These are phyloP conservation scores for Neurospora sp. DNA, from an alignment of 495 filamentous ascomycete genomes.

Conservation along the genomic window DNA sequence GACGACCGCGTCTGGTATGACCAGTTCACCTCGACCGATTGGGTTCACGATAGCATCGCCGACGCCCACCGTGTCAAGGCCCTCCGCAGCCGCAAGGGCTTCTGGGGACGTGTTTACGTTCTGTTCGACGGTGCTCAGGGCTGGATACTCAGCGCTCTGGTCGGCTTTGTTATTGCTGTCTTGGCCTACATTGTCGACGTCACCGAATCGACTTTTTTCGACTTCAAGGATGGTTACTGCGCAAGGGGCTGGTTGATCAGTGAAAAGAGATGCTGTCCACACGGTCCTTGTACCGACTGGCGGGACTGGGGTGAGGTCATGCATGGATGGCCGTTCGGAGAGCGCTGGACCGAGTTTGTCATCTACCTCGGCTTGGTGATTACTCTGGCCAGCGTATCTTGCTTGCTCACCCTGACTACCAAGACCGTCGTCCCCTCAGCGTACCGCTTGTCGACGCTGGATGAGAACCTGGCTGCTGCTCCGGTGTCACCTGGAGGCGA, in stretches of 20 bases:
- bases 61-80: conserved; percentile 83
- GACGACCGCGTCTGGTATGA: conserved; percentile 98
- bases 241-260: conserved; percentile 57
- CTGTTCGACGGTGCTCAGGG: conserved; percentile 86
- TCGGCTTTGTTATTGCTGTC: conserved; percentile 76
- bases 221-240: conserved; percentile 87
- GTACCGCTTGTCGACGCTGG: conserved; percentile 73
- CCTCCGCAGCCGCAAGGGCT: conserved; percentile 69
- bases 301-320: conserved; percentile 64
- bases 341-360: conserved; percentile 59
- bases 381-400: conserved; percentile 62
- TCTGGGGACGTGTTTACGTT: conserved; percentile 65
- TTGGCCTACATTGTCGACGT: conserved; percentile 87
- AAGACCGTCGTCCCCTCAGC: conserved; percentile 87
- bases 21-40: conserved; percentile 97
- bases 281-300: conserved; percentile 62
- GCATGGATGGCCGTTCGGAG: conserved; percentile 40
- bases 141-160: conserved; percentile 87
- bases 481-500: conserved; percentile 27
- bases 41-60: conserved; percentile 96
- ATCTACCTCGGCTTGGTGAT: conserved; percentile 65
- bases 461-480: conserved; percentile 58
- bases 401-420: conserved; percentile 71
- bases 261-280: conserved; percentile 69
- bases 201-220: conserved; percentile 73